Evolutionary conservation across 2,329 filamentous ascomycete genomes (phyloP).

Genomic region (Botrytis fabae): DNA sequence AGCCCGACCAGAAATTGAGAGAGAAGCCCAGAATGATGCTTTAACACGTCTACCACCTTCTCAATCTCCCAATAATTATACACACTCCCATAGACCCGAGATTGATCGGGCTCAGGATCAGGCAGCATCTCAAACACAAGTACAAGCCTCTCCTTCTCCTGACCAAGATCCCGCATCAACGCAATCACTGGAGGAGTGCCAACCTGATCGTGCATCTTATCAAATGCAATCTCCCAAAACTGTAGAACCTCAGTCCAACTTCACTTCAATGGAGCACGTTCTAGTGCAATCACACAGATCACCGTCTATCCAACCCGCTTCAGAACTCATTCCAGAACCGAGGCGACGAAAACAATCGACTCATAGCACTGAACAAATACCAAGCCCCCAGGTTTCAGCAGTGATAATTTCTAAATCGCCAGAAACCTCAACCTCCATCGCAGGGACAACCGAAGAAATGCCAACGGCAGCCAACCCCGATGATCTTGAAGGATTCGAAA

Average conservation of each 20-base stretch:
- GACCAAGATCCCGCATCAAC: background rate
- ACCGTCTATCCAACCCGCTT: background rate
- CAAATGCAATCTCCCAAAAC: background rate
- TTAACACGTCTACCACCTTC: background rate
- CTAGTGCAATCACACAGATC: too few relatives aligned
- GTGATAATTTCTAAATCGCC: background rate
- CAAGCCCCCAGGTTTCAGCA: background rate
- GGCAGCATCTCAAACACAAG: background rate
- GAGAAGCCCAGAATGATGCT: background rate
- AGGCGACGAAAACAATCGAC: background rate
- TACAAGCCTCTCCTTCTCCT: background rate
- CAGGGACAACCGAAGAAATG: too few relatives aligned
- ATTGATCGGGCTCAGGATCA: background rate
- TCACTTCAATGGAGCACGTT: background rate
- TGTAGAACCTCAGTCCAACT: background rate
- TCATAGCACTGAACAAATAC: background rate
- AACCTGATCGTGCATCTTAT: background rate
- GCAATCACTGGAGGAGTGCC: background rate
- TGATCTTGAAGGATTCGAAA: slow-evolving; percentile 17
- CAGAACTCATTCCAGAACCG: background rate
- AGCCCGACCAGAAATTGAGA: background rate
- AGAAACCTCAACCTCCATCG: background rate
- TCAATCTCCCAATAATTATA: background rate
- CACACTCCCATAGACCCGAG: background rate
- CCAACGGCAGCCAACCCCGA: background rate